Conservation (phyloP, 441 rosid genomes). For the Gossypium armourianum region DNA sequence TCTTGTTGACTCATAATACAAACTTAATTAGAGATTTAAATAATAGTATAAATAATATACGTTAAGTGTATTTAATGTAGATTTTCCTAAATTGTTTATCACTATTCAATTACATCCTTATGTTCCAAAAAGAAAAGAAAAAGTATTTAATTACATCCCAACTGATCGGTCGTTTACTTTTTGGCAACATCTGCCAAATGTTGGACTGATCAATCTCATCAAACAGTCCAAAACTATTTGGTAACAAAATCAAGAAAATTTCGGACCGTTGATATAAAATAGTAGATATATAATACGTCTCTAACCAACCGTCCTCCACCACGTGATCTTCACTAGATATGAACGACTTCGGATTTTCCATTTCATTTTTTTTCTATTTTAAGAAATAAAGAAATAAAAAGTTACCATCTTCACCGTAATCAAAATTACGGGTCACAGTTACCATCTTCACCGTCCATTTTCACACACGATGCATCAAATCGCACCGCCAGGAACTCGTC, state of each 20-base stretch:
- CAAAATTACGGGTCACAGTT: slow-evolving; percentile 15
- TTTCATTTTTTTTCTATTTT: not conserved
- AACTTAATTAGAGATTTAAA: not conserved
- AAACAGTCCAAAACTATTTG: slow-evolving; percentile 2
- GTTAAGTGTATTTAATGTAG: not conserved
- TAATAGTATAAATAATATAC: not conserved
- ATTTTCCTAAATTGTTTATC: not conserved
- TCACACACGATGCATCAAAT: not conserved
- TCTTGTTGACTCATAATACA: not conserved
- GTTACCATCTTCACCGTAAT: not conserved
- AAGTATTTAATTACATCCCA: too few relatives aligned
- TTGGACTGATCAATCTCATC: not conserved
- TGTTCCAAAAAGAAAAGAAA: too few relatives aligned
- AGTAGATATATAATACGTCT: not conserved
- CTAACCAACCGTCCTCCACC: slow-evolving; percentile 10
- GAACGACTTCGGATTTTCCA: not conserved
- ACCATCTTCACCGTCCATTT: slow-evolving; percentile 7
- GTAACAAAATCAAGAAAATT: not conserved
- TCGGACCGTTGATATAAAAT: not conserved
- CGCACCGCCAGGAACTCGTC: slow-evolving; percentile 3
- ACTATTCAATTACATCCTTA: not conserved
- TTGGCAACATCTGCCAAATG: not conserved
- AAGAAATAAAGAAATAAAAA: not conserved
- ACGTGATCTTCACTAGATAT: slow-evolving; percentile 17
- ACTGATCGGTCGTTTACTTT: not conserved